Base-by-base conservation (phyloP, 768 basidiomycete genomes). In the Trametes punicea region DNA sequence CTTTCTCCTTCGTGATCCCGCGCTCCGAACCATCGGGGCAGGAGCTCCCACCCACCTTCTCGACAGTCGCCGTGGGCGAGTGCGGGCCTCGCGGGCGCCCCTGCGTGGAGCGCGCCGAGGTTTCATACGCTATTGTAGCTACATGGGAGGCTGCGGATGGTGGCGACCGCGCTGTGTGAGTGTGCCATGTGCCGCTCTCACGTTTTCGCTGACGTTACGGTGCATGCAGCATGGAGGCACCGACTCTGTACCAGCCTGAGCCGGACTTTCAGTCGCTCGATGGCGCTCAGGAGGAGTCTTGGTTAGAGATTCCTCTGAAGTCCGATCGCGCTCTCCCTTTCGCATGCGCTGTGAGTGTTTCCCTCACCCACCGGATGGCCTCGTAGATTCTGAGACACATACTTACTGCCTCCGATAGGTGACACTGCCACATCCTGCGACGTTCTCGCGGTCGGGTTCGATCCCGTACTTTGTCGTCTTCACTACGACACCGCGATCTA, bases 381-480 rank as follows among this genome's bases (percentile, higher is more conserved):
- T 56, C 38, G 31, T 42, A 38, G 33, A 40, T 26, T 29, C 42
- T 36, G 27, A 40, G 30, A 51, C 30, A 27, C 31, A 15, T 15
- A 21, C 2, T 29, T n/a, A n/a, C n/a, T n/a, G n/a, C 2, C 27
- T 16, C 48, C 46, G 31, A 45, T 41, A 87, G 87, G 75, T 87
- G 20, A 86, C 87, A 49, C 70, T 89, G 27, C 87, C 87, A 20
- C 78, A 77, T 23, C 76, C 80, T 15, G 74, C 81, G 11, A 78
- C 78, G 4, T 88, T 87, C 70, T 75, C 81, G 62, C 85, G 87
- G 26, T 67, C 77, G 23, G 77, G 76, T 16, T 78, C 77, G n/a
- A 79, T 90, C 57, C 81, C 87, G 11, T 88, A 83, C 64, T 89
- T 83, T 63, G 84, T 87, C 48, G 83, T 88, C 26, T 88, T 88